Evolutionary conservation across 1,284 basidiomycete species (phyloP).

Genomic region (Ustilago bromivora): DNA sequence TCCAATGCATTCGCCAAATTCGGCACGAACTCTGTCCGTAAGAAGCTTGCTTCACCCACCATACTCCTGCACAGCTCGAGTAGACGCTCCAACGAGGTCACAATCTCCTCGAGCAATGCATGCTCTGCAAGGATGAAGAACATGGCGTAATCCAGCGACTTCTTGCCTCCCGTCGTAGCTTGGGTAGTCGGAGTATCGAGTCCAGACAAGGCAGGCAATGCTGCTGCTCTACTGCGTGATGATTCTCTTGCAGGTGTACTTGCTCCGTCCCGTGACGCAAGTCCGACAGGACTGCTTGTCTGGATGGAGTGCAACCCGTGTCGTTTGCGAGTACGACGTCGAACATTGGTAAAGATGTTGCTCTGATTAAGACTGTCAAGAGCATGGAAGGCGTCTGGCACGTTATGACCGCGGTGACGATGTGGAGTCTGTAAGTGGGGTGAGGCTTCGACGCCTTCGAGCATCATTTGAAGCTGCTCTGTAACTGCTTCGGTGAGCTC

Average conservation of each 20-base stretch:
- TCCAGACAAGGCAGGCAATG: not conserved
- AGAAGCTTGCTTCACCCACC: slow-evolving; percentile 60
- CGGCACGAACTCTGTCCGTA: slow-evolving; percentile 45
- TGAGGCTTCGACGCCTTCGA: slow-evolving; percentile 8
- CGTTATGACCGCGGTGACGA: not conserved
- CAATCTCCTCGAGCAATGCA: slow-evolving; percentile 55
- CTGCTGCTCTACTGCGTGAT: not conserved
- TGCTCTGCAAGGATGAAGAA: slow-evolving; percentile 66
- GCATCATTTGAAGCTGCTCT: slow-evolving; percentile 33
- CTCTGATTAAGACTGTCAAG: slow-evolving; percentile 31
- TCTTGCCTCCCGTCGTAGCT: slow-evolving; percentile 8
- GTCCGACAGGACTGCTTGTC: slow-evolving; percentile 17
- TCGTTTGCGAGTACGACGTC: slow-evolving; percentile 26
- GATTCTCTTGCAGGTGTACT: slow-evolving; percentile 1
- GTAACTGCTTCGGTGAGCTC: slow-evolving; percentile 58
- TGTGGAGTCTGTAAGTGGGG: not conserved
- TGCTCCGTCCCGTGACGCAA: slow-evolving; percentile 5
- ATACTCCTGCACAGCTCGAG: slow-evolving; percentile 55
- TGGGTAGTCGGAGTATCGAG: slow-evolving; percentile 13
- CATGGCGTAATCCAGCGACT: slow-evolving; percentile 41
- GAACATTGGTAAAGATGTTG: slow-evolving; percentile 19
- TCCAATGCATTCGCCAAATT: slow-evolving; percentile 2
- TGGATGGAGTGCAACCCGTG: slow-evolving; percentile 61
- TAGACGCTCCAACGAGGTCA: slow-evolving; percentile 50
- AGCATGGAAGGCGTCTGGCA: slow-evolving; percentile 44